Conservation (phyloP, 306 rosid species). For the Pterocarpus santalinus region DNA sequence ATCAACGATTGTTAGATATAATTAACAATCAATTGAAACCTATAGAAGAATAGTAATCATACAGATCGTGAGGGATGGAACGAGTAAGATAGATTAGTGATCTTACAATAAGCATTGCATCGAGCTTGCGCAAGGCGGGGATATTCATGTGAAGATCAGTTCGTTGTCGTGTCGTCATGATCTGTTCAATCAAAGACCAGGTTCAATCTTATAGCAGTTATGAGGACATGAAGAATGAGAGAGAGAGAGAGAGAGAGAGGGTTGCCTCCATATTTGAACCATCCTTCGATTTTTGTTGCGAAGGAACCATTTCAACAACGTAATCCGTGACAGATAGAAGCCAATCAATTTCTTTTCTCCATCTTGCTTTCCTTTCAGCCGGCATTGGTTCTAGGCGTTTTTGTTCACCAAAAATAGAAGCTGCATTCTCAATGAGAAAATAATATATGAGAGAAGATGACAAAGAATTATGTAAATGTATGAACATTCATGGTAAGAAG, state of each 20-base stretch:
- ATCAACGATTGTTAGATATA: slow-evolving; percentile 36
- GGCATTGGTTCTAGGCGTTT: slow-evolving; percentile 87
- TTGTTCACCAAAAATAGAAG: slow-evolving; percentile 96
- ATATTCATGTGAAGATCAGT: slow-evolving; percentile 92
- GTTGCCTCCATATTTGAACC: slow-evolving; percentile 88
- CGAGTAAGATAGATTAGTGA: slow-evolving; percentile 21
- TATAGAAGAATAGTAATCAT: background rate
- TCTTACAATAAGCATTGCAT: slow-evolving; percentile 87
- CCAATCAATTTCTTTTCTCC: slow-evolving; percentile 95
- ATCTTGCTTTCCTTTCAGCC: slow-evolving; percentile 75
- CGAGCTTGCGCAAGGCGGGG: slow-evolving; percentile 92
- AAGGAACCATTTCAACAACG: slow-evolving; percentile 93
- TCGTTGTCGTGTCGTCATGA: slow-evolving; percentile 92
- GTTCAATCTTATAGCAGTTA: background rate
- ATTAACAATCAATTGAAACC: slow-evolving; percentile 27
- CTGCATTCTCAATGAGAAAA: slow-evolving; percentile 55
- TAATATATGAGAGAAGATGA: background rate
- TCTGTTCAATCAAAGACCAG: slow-evolving; percentile 57
- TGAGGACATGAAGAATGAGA: background rate
- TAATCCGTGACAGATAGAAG: slow-evolving; percentile 82
- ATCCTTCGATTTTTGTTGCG: slow-evolving; percentile 78
- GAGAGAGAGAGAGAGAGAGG: background rate
- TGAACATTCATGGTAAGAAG: no score
- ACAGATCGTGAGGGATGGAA: background rate
- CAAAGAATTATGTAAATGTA: no score